Conservation (phyloP, 2,329 filamentous ascomycete genomes). For the Penicillium glabrum region DNA sequence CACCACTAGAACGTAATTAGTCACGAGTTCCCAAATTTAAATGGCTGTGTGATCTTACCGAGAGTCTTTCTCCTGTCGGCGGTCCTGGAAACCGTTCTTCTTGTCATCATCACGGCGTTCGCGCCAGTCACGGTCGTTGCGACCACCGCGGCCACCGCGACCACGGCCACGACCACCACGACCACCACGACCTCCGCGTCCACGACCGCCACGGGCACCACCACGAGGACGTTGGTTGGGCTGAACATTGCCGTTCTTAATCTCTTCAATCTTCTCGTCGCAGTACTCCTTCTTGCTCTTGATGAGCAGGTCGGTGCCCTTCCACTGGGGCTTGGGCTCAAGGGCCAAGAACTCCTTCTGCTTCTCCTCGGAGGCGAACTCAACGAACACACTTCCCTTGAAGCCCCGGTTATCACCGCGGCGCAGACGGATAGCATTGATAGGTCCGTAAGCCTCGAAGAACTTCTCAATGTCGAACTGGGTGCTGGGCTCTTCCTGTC, state of each 20-base stretch:
- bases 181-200: conserved; percentile 35
- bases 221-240: conserved; percentile 53
- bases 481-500: conserved; percentile 77
- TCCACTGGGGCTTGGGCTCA: conserved; percentile 80
- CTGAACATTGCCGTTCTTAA: conserved; percentile 67
- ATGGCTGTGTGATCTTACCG: conserved; percentile 30
- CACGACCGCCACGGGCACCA: conserved; percentile 36
- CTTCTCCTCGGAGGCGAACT: conserved; percentile 78
- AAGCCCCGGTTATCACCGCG: conserved; percentile 71
- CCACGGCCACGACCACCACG: conserved; percentile 37
- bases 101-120: conserved; percentile 47
- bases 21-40: neutral
- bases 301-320: conserved; percentile 74
- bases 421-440: conserved; percentile 83
- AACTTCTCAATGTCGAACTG: conserved; percentile 95
- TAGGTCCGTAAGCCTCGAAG: conserved; percentile 76
- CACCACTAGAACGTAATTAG: conserved; percentile 36
- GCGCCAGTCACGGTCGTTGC: conserved; percentile 42
- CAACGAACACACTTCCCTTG: conserved; percentile 96
- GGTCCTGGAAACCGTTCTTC: conserved; percentile 40
- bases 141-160: conserved; percentile 27
- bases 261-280: conserved; percentile 71
- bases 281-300: conserved; percentile 89
- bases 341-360: conserved; percentile 77
- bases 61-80: conserved; percentile 40